Evolutionary conservation across 2,329 filamentous ascomycete species (phyloP).

Genomic region (Pseudogymnoascus sp.): DNA sequence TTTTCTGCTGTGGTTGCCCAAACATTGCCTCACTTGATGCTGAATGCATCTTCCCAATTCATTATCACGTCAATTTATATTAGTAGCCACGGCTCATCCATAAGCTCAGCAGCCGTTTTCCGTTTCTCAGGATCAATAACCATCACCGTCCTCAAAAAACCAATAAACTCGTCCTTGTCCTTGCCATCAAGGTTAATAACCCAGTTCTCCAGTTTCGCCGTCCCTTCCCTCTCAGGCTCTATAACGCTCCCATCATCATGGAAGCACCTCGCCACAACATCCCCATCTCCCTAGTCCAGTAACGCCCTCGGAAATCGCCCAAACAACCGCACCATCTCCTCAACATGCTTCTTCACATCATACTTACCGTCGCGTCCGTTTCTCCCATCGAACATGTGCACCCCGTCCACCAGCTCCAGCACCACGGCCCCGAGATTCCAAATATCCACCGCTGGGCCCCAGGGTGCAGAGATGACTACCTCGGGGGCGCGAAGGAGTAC

Average conservation of each 20-base stretch:
- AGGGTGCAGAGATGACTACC: conserved; percentile 21
- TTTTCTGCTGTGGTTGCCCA: too few species aligned
- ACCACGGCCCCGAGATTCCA: conserved; percentile 24
- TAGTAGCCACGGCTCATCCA: neutral
- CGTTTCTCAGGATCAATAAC: conserved; percentile 13
- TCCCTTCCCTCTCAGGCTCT: neutral
- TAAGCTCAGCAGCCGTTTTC: neutral
- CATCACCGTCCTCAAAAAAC: conserved; percentile 11
- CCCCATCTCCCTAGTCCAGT: conserved; percentile 15
- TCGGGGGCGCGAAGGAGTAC: conserved; percentile 24
- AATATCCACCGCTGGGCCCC: conserved; percentile 18
- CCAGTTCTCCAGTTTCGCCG: neutral
- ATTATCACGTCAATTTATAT: neutral
- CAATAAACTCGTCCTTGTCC: conserved; percentile 10
- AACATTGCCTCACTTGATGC: neutral
- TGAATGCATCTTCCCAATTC: neutral
- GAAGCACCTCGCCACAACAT: conserved; percentile 12
- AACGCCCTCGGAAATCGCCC: conserved; percentile 18
- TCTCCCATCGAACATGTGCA: conserved; percentile 19
- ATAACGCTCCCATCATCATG: conserved; percentile 11
- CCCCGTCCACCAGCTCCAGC: conserved; percentile 15
- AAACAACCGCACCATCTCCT: conserved; percentile 19
- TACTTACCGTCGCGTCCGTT: conserved; percentile 14
- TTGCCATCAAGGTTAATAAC: neutral
- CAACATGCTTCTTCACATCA: conserved; percentile 13